These are phyloP conservation scores for Paracoccidioides lutzii DNA, from an alignment of 2,329 filamentous ascomycete species.

Conservation along the genomic window DNA sequence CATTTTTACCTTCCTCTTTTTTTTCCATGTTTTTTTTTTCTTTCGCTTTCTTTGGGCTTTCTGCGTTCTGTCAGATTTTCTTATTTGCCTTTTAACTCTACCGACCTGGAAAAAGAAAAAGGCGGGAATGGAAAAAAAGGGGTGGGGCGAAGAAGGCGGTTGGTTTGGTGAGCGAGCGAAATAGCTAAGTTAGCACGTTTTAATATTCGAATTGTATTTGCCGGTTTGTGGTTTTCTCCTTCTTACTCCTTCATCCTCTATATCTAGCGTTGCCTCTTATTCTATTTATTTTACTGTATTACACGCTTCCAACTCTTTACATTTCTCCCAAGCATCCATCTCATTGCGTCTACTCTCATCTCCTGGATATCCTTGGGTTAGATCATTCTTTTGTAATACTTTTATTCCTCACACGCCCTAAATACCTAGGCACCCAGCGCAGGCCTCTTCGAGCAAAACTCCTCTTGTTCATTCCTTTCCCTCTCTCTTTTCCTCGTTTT, in stretches of 20 bases:
- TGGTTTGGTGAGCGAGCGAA: neutral
- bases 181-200: constrained; percentile 2
- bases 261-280: neutral
- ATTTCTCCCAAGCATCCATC: neutral
- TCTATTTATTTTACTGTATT: neutral
- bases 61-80: neutral
- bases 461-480: neutral
- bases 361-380: neutral
- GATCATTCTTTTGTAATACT: neutral
- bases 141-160: neutral
- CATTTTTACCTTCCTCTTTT: neutral
- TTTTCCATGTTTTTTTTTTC: neutral
- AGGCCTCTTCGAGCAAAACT: neutral
- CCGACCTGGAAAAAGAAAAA: neutral
- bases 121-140: neutral
- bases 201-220: constrained; percentile 3
- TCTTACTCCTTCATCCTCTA: neutral
- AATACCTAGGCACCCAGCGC: neutral
- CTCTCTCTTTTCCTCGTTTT: neutral
- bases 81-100: neutral
- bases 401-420: neutral
- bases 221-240: neutral
- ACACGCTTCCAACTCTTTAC: neutral
- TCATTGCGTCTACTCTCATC: neutral
- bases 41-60: neutral